Evolutionary conservation across 768 basidiomycete genomes (phyloP).

Genomic region (Sarcodon sp.): DNA sequence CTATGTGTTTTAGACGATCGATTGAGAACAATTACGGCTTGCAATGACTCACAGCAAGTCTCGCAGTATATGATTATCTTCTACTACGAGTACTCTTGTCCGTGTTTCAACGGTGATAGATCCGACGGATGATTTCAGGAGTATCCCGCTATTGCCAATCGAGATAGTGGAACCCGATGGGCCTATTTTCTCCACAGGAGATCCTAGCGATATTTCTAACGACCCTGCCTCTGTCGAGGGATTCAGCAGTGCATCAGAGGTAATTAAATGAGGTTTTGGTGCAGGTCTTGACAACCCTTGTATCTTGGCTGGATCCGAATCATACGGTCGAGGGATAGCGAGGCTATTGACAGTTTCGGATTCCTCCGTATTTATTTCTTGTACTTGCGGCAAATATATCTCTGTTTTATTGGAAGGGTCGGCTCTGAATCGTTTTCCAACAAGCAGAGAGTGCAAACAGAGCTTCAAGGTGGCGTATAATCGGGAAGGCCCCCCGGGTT

Average conservation of each 20-base stretch:
- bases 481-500: conserved; percentile 76
- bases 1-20: conserved; percentile 6
- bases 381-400: not conserved
- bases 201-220: conserved; percentile 7
- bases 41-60: conserved; percentile 55
- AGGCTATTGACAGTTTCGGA: not conserved
- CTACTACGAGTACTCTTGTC: conserved; percentile 70
- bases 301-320: not conserved
- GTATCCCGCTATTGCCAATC: conserved; percentile 47
- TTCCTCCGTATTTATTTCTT: not conserved
- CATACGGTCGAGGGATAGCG: not conserved
- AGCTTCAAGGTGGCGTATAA: conserved; percentile 56
- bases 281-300: conserved; percentile 26
- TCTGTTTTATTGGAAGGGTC: not conserved
- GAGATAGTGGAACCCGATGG: conserved; percentile 31
- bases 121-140: conserved; percentile 56
- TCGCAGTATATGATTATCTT: conserved; percentile 82
- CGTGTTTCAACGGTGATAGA: conserved; percentile 23
- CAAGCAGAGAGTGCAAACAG: conserved; percentile 41
- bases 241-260: conserved; percentile 27
- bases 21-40: not conserved
- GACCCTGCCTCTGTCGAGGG: conserved; percentile 22
- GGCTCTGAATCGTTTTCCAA: conserved; percentile 21
- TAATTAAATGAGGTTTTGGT: conserved; percentile 40
- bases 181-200: conserved; percentile 10